Conservation (phyloP, 176 grass and related monocot species). For the Aegilops sharonensis region DNA sequence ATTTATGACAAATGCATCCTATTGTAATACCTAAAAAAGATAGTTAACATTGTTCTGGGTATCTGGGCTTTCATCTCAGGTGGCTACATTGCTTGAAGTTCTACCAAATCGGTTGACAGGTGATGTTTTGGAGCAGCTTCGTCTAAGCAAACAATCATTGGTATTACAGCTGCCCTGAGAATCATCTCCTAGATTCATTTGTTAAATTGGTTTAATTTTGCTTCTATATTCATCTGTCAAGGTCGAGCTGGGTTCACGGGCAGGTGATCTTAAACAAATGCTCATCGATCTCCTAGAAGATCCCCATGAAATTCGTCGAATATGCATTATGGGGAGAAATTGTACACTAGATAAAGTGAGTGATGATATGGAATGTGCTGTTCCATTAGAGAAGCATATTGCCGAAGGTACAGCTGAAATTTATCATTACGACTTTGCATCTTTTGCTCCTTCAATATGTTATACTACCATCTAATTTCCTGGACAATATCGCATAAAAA, state of each 20-base stretch:
- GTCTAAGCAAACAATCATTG: conserved; percentile 91
- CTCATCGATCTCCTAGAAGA: conserved; percentile 91
- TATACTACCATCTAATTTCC: conserved; percentile 15
- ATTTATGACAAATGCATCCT: neutral
- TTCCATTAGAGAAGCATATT: conserved; percentile 84
- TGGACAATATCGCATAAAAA: neutral
- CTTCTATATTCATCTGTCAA: conserved; percentile 45
- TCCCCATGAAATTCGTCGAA: conserved; percentile 89
- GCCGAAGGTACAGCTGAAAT: conserved; percentile 71
- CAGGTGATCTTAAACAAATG: conserved; percentile 97
- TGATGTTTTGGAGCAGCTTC: conserved; percentile 95
- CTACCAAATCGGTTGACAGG: conserved; percentile 90
- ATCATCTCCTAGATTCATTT: conserved; percentile 24
- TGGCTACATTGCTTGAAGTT: conserved; percentile 89
- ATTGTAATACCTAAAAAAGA: neutral
- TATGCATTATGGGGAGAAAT: conserved; percentile 96
- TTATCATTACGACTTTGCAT: conserved; percentile 11
- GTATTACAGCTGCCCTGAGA: conserved; percentile 36
- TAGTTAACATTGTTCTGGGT: neutral
- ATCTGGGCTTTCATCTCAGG: conserved; percentile 44
- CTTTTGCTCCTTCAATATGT: neutral
- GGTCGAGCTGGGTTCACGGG: conserved; percentile 94
- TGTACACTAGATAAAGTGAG: conserved; percentile 61
- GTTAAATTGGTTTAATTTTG: conserved; percentile 3
- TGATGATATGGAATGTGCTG: conserved; percentile 66